A percentile compares a stretch with the other conserved stretches of the same genome.
phyloP scores from a whole-genome alignment of 2,329 filamentous ascomycete species.

The Periglandula ipomoeae region DNA sequence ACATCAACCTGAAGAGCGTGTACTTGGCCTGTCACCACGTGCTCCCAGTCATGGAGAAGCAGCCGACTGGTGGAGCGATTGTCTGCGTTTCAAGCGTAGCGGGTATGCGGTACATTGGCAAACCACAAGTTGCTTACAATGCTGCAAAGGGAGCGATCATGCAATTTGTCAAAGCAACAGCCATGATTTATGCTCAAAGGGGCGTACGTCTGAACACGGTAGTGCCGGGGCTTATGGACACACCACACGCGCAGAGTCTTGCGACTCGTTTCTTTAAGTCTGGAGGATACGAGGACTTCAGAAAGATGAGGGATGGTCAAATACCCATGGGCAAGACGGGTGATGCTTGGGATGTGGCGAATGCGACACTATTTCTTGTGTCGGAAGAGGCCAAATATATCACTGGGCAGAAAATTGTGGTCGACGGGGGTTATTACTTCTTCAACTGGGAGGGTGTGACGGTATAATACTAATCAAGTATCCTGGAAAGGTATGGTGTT shows the following conservation, averaged over 20 bases:
- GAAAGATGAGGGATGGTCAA: conserved; percentile 34
- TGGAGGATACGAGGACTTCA: conserved; percentile 38
- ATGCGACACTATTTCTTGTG: conserved; percentile 44
- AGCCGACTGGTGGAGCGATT: conserved; percentile 29
- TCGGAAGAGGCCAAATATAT: conserved; percentile 51
- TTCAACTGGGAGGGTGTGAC: conserved; percentile 31
- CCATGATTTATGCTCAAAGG: conserved; percentile 38
- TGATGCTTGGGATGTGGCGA: conserved; percentile 49
- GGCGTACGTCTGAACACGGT: conserved; percentile 44
- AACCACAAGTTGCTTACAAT: conserved; percentile 44
- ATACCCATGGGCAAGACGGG: conserved; percentile 52
- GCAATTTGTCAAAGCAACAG: conserved; percentile 39
- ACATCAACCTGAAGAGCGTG: conserved; percentile 46
- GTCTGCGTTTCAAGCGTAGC: conserved; percentile 43
- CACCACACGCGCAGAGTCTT: conserved; percentile 37
- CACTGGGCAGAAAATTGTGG: conserved; percentile 45
- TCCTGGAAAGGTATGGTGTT: too few relatives aligned
- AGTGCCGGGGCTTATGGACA: conserved; percentile 48
- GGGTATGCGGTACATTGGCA: conserved; percentile 39
- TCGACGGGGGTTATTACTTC: conserved; percentile 36
- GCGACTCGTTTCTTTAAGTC: conserved; percentile 33
- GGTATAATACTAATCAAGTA: too few relatives aligned
- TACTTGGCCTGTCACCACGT: conserved; percentile 44
- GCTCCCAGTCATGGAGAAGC: conserved; percentile 44
- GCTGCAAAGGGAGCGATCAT: conserved; percentile 41